Evolutionary conservation across 495 filamentous ascomycete genomes (phyloP).

Genomic region (Aspergillus biplanus): DNA sequence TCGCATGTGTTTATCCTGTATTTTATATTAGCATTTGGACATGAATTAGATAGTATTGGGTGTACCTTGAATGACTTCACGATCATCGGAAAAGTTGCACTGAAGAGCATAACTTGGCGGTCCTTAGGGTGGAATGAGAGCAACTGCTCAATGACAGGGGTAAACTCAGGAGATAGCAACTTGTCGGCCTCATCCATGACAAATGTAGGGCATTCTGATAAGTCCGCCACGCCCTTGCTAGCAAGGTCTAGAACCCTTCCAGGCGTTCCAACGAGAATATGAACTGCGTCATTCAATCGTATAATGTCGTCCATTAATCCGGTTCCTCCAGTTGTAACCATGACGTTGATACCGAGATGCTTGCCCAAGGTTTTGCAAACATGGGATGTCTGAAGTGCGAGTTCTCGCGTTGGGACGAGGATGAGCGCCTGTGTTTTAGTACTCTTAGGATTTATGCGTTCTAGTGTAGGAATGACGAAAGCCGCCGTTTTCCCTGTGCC

Average conservation of each 20-base stretch:
- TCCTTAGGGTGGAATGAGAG: conserved; percentile 93
- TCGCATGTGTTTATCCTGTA: conserved; percentile 88
- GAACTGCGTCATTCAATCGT: conserved; percentile 88
- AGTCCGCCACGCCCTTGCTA: conserved; percentile 91
- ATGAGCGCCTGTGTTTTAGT: conserved; percentile 95
- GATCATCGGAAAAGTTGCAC: conserved; percentile 92
- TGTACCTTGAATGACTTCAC: conserved; percentile 90
- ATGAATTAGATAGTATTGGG: not conserved
- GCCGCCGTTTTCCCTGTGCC: conserved; percentile 98
- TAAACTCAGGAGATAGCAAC: conserved; percentile 93
- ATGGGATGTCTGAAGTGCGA: conserved; percentile 98
- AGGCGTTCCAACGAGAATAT: conserved; percentile 97
- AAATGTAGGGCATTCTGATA: conserved; percentile 95
- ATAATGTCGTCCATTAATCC: conserved; percentile 96
- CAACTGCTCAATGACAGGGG: conserved; percentile 93
- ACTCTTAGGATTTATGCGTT: conserved; percentile 94
- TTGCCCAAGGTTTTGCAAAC: conserved; percentile 98
- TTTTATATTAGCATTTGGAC: conserved; percentile 17
- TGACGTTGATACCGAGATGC: conserved; percentile 95
- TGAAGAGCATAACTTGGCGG: conserved; percentile 98
- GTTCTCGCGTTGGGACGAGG: conserved; percentile 92
- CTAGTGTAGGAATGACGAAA: conserved; percentile 93
- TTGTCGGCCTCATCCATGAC: conserved; percentile 99
- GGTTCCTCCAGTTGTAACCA: conserved; percentile 98
- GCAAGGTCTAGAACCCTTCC: conserved; percentile 94